Conservation (phyloP, 129 eudicot species). For the Sambucus nigra region DNA sequence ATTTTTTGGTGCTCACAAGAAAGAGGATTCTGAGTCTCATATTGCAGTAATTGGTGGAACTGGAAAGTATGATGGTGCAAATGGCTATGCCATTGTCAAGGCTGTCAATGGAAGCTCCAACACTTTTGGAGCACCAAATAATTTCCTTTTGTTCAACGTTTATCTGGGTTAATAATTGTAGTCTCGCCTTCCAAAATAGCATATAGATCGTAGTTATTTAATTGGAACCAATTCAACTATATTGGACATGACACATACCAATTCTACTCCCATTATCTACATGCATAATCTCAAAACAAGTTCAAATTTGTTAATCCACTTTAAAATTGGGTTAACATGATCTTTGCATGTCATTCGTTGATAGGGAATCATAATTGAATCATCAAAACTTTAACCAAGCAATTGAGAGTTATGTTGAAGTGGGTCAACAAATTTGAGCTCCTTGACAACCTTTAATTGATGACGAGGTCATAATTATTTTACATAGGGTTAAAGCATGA, state of each 20-base stretch:
- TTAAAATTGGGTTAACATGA: too few species aligned
- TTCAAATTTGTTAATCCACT: too few species aligned
- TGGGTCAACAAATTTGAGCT: too few species aligned
- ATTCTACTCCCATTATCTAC: too few species aligned
- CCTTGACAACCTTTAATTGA: too few species aligned
- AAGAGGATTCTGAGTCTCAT: conserved; percentile 31
- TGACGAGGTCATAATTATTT: too few species aligned
- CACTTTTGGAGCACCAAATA: conserved; percentile 7
- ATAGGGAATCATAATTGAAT: too few species aligned
- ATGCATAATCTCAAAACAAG: too few species aligned
- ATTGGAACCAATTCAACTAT: background rate
- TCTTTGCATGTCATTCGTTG: too few species aligned
- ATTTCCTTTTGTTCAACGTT: conserved; percentile 34
- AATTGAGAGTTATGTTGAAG: too few species aligned
- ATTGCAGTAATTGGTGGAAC: conserved; percentile 59
- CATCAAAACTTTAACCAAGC: too few species aligned
- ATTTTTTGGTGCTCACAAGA: conserved; percentile 48
- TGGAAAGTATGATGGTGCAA: conserved; percentile 51
- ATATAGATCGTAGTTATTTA: background rate
- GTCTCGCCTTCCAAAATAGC: background rate
- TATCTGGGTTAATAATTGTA: conserved; percentile 32
- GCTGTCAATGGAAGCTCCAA: conserved; percentile 22
- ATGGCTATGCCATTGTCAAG: conserved; percentile 46
- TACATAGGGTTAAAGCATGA: too few species aligned
- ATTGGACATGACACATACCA: background rate